A percentile compares a stretch with the other conserved stretches of the same genome.
phyloP scores from a whole-genome alignment of 139 green algal species.

The Chlamydomonas sp. region DNA sequence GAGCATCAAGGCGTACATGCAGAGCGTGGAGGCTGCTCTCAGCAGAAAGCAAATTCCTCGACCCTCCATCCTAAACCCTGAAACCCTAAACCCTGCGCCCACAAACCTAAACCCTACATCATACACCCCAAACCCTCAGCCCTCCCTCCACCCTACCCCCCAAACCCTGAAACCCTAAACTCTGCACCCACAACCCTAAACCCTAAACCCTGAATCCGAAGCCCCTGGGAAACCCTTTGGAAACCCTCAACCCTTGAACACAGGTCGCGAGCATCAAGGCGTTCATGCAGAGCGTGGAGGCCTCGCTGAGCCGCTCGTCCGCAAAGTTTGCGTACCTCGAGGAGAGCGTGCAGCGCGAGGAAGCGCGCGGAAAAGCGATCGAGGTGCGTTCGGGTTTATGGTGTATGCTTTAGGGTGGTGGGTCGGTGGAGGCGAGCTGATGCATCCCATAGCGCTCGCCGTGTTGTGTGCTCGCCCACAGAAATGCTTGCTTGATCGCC shows the following conservation, averaged over 20 bases:
- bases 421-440: no score
- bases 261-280: not conserved
- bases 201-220: not conserved
- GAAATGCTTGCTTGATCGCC: no score
- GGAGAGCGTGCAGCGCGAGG: constrained; percentile 12
- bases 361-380: not conserved
- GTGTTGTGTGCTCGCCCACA: no score
- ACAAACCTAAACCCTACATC: not conserved
- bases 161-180: not conserved
- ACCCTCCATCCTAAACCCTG: not conserved
- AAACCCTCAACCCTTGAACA: not conserved
- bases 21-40: constrained; percentile 13
- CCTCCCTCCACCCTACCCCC: not conserved
- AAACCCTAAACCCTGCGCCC: not conserved
- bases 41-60: constrained; percentile 12
- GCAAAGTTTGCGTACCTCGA: constrained; percentile 12
- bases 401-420: no score
- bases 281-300: not conserved
- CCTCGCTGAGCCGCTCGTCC: not conserved
- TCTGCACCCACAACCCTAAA: not conserved
- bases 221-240: not conserved
- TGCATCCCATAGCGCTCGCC: no score
- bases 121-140: not conserved
- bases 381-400: no score
- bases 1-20: constrained; percentile 22